Base-by-base conservation (phyloP, 2,329 filamentous ascomycete genomes). In the Alternaria solani region DNA sequence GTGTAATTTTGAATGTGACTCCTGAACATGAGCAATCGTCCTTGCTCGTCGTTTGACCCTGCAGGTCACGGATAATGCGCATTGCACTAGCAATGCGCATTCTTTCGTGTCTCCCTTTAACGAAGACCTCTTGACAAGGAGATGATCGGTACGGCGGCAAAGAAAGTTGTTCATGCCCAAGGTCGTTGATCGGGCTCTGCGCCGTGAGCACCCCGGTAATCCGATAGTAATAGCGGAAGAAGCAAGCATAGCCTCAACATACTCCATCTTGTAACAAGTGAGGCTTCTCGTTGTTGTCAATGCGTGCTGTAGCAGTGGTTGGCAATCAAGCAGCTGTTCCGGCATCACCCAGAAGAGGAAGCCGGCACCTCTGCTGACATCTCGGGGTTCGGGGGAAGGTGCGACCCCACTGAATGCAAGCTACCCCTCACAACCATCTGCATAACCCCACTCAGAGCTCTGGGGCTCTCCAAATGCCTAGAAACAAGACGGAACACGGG, bases 401-500 rank as follows among this genome's bases (percentile, higher is more conserved):
- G 38, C 51, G 52, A 55, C 49, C 55, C 55, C 55, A 58, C 55
- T 32, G 52, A 12, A 54, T 16, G 25, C 41, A 30, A 59, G 28
- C 51, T 59, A 59, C 56, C 56, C 56, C 56, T 59, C 56, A 59
- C 56, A 43, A 11, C 48, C 51, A 34, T 48, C 9, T 36, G 32
- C 30, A 36, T 23, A 32, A 55, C 56, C 56, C 56, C 56, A 55
- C 56, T 54, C 47, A 23, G 49, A 43, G 41, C 41, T 47, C 49
- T 39, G 34, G 18, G 34, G 28, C 51, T 46, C 36, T 53, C 43
- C 51, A 23, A 48, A 16, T 38, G 51, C 41, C 30, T 34, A n/a
- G 25, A 30, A 34, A 28, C 43, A 46, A 42, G 16, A 58, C 49
- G 30, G 49, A 51, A 53, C 39, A 25, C 48, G 55, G 39, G 20